Percentiles rank a stretch among this genome's conserved stretches.
phyloP scores from a whole-genome alignment of 345 rosid genomes.

The Eucalyptus pauciflora region DNA sequence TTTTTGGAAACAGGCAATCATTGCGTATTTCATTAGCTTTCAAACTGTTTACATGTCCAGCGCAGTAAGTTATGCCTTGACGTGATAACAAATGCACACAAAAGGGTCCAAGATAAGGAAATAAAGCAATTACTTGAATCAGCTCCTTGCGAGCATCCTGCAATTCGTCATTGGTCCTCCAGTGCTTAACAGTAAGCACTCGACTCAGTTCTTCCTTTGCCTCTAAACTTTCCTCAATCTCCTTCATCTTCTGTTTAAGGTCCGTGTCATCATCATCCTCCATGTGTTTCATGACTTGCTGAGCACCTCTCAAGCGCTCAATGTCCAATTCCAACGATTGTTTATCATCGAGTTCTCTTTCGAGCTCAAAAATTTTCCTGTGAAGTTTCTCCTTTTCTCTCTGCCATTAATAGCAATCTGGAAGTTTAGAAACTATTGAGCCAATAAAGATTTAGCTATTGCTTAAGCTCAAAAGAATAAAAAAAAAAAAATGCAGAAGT shows the following conservation, averaged over 20 bases:
- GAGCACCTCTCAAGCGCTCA: conserved; percentile 50
- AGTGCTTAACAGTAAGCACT: conserved; percentile 35
- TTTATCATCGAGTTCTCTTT: conserved; percentile 41
- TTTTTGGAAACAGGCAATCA: background rate
- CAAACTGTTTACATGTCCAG: background rate
- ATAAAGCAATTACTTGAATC: conserved; percentile 22
- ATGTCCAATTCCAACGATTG: conserved; percentile 74
- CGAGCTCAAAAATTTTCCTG: conserved; percentile 32
- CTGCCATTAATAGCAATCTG: conserved; percentile 18
- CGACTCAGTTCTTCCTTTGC: conserved; percentile 42
- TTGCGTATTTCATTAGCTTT: background rate
- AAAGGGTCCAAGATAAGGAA: background rate
- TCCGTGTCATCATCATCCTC: conserved; percentile 33
- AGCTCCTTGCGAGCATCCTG: conserved; percentile 67
- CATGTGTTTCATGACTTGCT: conserved; percentile 62
- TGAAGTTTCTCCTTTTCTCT: conserved; percentile 47
- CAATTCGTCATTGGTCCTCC: conserved; percentile 39
- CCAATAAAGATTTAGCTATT: background rate
- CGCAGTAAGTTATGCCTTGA: background rate
- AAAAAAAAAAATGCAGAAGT: background rate
- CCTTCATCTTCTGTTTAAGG: conserved; percentile 22
- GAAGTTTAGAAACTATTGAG: background rate
- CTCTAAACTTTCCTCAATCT: conserved; percentile 20
- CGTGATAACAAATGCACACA: background rate
- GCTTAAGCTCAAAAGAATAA: background rate